phyloP scores from a whole-genome alignment of 768 basidiomycete genomes.

The Suillus subalutaceus region DNA sequence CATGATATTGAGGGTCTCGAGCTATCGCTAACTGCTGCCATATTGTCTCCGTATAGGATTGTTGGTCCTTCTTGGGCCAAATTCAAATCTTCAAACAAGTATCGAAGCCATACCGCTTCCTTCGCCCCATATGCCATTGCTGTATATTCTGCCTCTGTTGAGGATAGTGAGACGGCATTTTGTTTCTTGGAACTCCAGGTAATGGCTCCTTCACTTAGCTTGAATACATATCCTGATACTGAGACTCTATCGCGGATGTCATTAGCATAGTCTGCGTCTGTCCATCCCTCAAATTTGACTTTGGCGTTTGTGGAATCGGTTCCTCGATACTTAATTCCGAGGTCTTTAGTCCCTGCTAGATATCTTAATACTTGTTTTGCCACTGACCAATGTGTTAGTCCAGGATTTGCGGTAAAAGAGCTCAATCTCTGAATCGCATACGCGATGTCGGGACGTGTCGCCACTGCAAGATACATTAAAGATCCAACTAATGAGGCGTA shows the following conservation, averaged over 20 bases:
- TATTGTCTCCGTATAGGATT: constrained; percentile 32
- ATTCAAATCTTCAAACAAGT: constrained; percentile 19
- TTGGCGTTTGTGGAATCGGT: neutral
- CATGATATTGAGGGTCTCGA: constrained; percentile 30
- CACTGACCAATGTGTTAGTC: constrained; percentile 14
- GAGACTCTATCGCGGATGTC: constrained; percentile 19
- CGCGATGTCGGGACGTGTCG: constrained; percentile 18
- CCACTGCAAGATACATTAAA: constrained; percentile 25
- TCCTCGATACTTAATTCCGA: constrained; percentile 10
- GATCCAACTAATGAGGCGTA: constrained; percentile 18
- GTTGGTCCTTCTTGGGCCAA: constrained; percentile 11
- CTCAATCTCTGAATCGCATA: constrained; percentile 10
- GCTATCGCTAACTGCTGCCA: constrained; percentile 28
- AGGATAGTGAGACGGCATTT: constrained; percentile 24
- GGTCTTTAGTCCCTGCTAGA: constrained; percentile 5
- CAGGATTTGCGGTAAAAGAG: constrained; percentile 12
- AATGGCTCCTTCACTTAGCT: constrained; percentile 31
- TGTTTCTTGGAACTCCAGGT: constrained; percentile 36
- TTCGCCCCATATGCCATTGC: constrained; percentile 7
- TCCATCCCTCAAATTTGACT: constrained; percentile 19
- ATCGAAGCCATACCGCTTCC: constrained; percentile 18
- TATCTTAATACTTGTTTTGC: constrained; percentile 21
- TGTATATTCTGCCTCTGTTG: constrained; percentile 12
- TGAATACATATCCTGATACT: constrained; percentile 31
- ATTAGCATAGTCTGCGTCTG: constrained; percentile 31